Percentiles rank a stretch among this genome's conserved stretches.
Conservation (phyloP, 306 rosid species). For the Leucaena leucocephala region DNA sequence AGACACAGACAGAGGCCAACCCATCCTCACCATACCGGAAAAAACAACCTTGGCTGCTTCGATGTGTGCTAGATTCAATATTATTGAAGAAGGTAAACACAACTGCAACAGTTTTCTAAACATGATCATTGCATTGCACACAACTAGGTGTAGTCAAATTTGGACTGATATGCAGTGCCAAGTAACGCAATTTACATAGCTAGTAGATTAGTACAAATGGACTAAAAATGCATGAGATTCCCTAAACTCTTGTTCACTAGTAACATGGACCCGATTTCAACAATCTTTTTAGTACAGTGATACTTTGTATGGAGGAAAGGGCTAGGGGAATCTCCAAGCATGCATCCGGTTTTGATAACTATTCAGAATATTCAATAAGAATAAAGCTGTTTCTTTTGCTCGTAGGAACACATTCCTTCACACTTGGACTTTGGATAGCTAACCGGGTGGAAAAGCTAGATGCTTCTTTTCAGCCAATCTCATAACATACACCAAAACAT, state of each 20-base stretch:
- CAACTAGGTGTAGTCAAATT: neutral
- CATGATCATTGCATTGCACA: neutral
- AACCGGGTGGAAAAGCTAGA: neutral
- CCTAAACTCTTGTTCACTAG: neutral
- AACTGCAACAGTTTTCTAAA: constrained; percentile 12
- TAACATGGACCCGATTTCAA: neutral
- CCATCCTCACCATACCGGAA: neutral
- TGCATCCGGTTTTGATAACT: neutral
- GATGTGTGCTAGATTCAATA: neutral
- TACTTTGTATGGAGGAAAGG: neutral
- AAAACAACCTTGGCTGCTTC: neutral
- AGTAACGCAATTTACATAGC: neutral
- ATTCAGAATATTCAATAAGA: neutral
- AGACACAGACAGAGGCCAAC: neutral
- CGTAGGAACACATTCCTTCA: constrained; percentile 11
- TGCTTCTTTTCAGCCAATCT: neutral
- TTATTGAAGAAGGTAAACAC: neutral
- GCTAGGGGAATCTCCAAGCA: neutral
- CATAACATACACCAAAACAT: neutral
- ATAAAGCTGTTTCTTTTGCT: neutral
- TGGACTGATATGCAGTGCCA: constrained; percentile 24
- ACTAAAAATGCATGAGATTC: constrained; percentile 11
- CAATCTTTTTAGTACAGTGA: neutral
- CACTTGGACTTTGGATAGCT: constrained; percentile 1
- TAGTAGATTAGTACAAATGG: neutral